Conservation (phyloP, 192 early-diverging fungal genomes). For the Gorgonomyces haynaldii region DNA sequence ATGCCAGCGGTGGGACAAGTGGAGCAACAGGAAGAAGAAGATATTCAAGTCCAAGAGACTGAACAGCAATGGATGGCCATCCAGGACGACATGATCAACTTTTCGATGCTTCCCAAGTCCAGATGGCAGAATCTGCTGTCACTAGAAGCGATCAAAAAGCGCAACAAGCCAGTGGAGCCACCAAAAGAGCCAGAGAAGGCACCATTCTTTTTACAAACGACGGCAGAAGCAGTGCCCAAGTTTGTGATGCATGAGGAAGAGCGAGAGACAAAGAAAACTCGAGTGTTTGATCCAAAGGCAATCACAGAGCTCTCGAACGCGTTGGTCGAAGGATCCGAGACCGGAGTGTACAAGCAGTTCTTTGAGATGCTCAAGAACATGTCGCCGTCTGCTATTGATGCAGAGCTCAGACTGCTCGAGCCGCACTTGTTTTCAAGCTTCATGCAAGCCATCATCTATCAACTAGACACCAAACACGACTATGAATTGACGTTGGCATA, state of each 20-base stretch:
- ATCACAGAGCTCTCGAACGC: not conserved
- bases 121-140: conserved; percentile 87
- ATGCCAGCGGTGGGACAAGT: conserved; percentile 46
- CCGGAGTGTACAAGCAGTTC: conserved; percentile 26
- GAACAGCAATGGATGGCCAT: not conserved
- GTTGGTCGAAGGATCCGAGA: not conserved
- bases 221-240: conserved; percentile 57
- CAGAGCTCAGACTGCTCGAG: conserved; percentile 70
- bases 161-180: conserved; percentile 81
- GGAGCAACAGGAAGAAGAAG: conserved; percentile 3
- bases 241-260: conserved; percentile 32
- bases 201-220: conserved; percentile 86
- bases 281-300: not conserved
- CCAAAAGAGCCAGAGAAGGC: conserved; percentile 81
- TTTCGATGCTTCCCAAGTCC: conserved; percentile 68
- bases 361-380: conserved; percentile 63
- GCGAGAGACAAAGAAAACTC: conserved; percentile 13
- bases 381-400: conserved; percentile 71
- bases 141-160: conserved; percentile 81
- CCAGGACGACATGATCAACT: conserved; percentile 69
- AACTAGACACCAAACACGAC: conserved; percentile 54
- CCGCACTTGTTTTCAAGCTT: conserved; percentile 62
- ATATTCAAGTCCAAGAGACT: conserved; percentile 3
- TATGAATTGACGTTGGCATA: conserved; percentile 82
- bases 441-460: conserved; percentile 48